Evolutionary conservation across 768 basidiomycete species (phyloP), one percentile per base, ranked within the genome.

Genomic region (Lanmaoa rubissima): DNA sequence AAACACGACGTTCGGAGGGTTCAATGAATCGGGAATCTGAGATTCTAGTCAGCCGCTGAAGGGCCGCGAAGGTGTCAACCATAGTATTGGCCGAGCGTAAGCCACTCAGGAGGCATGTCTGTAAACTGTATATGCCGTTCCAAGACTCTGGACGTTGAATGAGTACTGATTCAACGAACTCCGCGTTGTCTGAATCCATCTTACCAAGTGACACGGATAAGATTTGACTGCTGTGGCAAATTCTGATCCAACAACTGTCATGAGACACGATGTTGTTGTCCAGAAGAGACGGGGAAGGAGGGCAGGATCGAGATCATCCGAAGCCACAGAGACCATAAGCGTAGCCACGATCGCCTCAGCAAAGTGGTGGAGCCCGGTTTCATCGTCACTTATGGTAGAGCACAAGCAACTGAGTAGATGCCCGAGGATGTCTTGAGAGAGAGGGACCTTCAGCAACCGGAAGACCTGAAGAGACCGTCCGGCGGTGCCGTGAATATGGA

Each of bases 381-480:
- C 89, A 9, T 86, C 71, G 11, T 85, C 86, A 2, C 92, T 85
- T 39, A 96, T 83, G 11, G 90, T 92, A 64, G 87, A 90, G 16
- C 92, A 92, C 9, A 96, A 75, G 31, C 94, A 82, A 32, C 89
- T 90, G 4, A 98, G 79, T 24, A 95, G 78, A 47, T 88, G 80
- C 1, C 90, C 89, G n/a, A 97, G 78, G 70, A 91, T 87, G 10
- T 79, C 73, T 54, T 86, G 82, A 51, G 83, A 85, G 40, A 92
- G 80, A 28, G 80, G 77, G 0, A 92, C 88, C 66, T 85, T 82
- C 21, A 97, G 76, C 1, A 88, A 83, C 39, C 92, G 86, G 73
- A 92, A 94, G n/a, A 94, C 78, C 69, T 97, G 94, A 57, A 97
- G 76, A 12, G 94, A 95, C 34, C 94, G 82, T 74, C 90, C 92